A percentile compares a stretch with the other conserved stretches of the same genome.
Conservation (phyloP, 148 eudicot genomes). For the Nepenthes gracilis region DNA sequence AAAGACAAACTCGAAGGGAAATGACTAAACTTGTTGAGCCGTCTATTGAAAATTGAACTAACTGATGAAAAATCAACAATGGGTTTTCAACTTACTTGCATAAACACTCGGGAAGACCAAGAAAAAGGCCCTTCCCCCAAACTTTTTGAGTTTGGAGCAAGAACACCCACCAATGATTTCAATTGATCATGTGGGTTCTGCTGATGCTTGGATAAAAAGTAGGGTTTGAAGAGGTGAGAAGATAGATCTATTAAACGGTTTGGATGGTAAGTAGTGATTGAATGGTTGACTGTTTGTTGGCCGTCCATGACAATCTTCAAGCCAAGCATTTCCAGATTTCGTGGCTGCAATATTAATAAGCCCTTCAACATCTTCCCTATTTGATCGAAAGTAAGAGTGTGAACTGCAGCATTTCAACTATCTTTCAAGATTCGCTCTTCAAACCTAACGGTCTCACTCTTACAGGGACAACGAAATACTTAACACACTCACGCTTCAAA, state of each 20-base stretch:
- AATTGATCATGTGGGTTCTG: background rate
- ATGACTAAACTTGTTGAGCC: background rate
- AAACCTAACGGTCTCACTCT: background rate
- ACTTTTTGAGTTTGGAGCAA: background rate
- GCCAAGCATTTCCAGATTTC: background rate
- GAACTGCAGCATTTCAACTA: background rate
- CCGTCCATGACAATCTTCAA: background rate
- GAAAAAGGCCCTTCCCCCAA: background rate
- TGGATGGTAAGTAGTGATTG: background rate
- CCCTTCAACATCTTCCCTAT: background rate
- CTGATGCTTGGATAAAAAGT: background rate
- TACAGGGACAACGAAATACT: too few species aligned
- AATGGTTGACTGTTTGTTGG: background rate
- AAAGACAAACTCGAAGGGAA: background rate
- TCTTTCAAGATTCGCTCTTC: background rate
- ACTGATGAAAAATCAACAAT: background rate
- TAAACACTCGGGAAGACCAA: background rate
- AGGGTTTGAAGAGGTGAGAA: background rate
- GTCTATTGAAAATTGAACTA: background rate
- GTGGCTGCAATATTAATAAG: background rate
- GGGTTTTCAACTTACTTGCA: background rate
- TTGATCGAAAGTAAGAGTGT: background rate
- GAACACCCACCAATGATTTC: background rate
- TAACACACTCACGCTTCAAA: too few species aligned
- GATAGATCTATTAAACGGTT: background rate